Base-by-base conservation (phyloP, 768 basidiomycete species). In the Lentinula sp. region DNA sequence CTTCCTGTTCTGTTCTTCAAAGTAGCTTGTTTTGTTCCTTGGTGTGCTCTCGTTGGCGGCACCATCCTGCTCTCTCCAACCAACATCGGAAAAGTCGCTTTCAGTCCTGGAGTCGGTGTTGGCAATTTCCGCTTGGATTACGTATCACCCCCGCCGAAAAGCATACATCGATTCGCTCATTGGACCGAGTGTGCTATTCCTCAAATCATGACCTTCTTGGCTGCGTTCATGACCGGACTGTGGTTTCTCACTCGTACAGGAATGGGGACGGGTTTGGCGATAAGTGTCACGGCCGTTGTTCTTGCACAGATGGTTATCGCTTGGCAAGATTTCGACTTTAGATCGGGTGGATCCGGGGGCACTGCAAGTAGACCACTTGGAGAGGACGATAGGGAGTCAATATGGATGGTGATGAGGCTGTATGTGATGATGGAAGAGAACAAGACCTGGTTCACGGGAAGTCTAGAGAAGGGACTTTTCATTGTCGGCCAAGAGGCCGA, bases 21-120 rank as follows among this genome's bases (percentile, higher is more conserved):
- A 40, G 42, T 72, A 10, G 4, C 74, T 2, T 65, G 73, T 21
- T 79, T 81, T 62, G 55, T 81, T 0, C 80, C 80, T 39, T 81
- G 80, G 80, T 78, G 77, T 59, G 66, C 75, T 42, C 67, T 72
- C 37, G 76, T 79, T n/a, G 79, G 80, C 35, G 78, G 72, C 3
- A 66, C 71, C 13, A 77, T 81, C 52, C 56, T 78, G 5, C 65
- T 78, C 39, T 74, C 65, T 50, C 79, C 80, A 0, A 63, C 66
- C 21, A 62, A 72, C 59, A 71, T 81, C 57, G 74, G 77, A 45
- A 54, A 57, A 21, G 60, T 81, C 49, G 66, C 75, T 3, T 80
- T 79, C 63, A 62, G 66, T 4, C 61, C 68, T 15, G 76, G 76
- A 21, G 23, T 56, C 21, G 40, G 55, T 40, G 11, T 56, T 11